Base-by-base conservation (phyloP, 2,329 filamentous ascomycete genomes). In the Diplodia sapinea region DNA sequence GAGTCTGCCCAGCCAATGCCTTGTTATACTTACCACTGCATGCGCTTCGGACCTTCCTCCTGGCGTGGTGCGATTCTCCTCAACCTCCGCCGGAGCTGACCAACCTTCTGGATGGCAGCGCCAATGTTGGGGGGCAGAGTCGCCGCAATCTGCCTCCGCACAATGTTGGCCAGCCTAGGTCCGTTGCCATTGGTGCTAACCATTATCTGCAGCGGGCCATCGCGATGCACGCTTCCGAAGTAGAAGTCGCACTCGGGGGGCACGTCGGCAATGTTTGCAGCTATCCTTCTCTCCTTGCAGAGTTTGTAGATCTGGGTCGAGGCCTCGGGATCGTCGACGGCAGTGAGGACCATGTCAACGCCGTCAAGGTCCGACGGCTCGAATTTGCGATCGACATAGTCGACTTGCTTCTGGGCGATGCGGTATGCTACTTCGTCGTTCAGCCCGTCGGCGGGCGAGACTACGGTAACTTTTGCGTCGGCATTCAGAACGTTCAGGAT, bases 121-220 rank as follows among this genome's bases (percentile, higher is more conserved):
- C 95, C 95, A 36, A 92, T 90, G 71, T 95, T 93, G 20, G 82
- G 81, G 1, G 95, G 95, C 67, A 99, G 81, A 59, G 84, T 85
- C 23, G 83, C 85, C 20, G 93, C 94, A 71, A 99, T 97, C 76
- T 91, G 88, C 76, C 90, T 87, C 65, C 94, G 84, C 62, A 99
- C 91, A 57, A 94, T 89, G 72, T 92, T 94, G 11, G 95, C 95
- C 70, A 99, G 82, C 76, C 94, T 89, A 0, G 95, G 95, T 0
- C 95, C 95, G 77, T 97, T 97, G 64, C 95, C 95, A 78, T 98
- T 99, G 43, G 95, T 99, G 82, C 92, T 96, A 73, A 99, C 94
- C 95, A 99, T 99, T 74, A 99, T 90, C 82, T 99, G 95, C 69
- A 99, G 81, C 6, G 95, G 95, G 0, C 95, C 95, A 78, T 99